A percentile compares a stretch with the other conserved stretches of the same genome.
phyloP scores from a whole-genome alignment of 2,329 filamentous ascomycete genomes.

The Endothia cerciana region DNA sequence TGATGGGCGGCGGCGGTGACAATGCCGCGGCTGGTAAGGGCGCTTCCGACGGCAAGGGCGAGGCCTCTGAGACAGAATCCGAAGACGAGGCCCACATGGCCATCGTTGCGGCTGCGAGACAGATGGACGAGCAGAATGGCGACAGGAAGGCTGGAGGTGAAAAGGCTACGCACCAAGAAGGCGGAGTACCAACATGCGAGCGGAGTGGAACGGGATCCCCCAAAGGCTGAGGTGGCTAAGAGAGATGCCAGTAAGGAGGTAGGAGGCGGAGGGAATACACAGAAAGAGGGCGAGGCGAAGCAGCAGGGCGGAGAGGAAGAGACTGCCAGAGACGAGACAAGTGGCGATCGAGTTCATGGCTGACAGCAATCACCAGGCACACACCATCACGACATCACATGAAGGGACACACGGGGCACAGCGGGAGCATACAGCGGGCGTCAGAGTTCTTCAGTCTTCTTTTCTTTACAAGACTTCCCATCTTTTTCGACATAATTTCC shows the following conservation, averaged over 20 bases:
- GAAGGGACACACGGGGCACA: not conserved
- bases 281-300: not conserved
- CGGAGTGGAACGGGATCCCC: no score
- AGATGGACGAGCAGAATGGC: conserved; percentile 17
- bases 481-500: not conserved
- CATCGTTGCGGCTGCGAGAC: conserved; percentile 24
- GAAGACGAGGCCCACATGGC: conserved; percentile 19
- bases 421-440: not conserved
- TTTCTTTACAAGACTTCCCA: not conserved
- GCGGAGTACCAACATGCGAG: no score
- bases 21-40: conserved; percentile 3
- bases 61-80: not conserved
- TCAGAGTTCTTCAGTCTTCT: not conserved
- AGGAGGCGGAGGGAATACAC: not conserved
- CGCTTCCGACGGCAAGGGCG: conserved; percentile 18
- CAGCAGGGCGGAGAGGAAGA: not conserved
- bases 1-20: conserved; percentile 4
- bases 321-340: not conserved
- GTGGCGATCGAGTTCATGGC: not conserved
- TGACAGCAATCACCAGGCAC: not conserved
- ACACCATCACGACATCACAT: not conserved
- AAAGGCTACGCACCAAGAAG: not conserved
- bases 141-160: not conserved
- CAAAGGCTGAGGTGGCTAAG: not conserved
- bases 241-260: not conserved